Evolutionary conservation across 148 eudicot species (phyloP).

Genomic region (Talinum fruticosum): DNA sequence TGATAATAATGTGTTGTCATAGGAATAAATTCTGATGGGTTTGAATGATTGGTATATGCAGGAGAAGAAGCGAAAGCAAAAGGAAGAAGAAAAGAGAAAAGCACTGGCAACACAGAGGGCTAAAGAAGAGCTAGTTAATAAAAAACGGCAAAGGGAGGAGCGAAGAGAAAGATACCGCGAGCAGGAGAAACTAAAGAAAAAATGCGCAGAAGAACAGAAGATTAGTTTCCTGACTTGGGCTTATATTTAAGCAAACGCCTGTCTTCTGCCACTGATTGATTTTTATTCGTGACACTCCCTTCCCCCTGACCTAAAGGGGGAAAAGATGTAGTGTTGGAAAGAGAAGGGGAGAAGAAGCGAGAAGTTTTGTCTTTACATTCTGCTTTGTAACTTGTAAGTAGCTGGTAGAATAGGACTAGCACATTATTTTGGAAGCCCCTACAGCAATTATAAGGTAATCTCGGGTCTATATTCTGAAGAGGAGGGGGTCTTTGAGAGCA

Average conservation of each 20-base stretch:
- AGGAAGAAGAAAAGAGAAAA: constrained; percentile 62
- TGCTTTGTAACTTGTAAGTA: background rate
- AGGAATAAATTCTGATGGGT: background rate
- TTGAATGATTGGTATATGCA: constrained; percentile 24
- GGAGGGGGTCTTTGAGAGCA: no score
- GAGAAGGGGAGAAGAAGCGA: background rate
- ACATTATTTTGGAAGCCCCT: background rate
- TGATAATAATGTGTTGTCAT: no score
- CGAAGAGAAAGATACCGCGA: constrained; percentile 65
- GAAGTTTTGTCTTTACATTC: background rate
- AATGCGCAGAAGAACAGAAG: constrained; percentile 42
- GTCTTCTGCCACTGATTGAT: background rate
- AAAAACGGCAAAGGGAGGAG: constrained; percentile 76
- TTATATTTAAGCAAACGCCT: background rate
- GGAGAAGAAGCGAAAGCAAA: constrained; percentile 60
- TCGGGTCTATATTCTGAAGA: no score
- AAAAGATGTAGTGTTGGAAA: no score
- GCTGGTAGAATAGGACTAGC: background rate
- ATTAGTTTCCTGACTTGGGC: background rate
- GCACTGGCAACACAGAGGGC: constrained; percentile 42
- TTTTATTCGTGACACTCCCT: background rate
- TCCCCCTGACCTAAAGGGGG: background rate
- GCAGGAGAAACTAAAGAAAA: constrained; percentile 66
- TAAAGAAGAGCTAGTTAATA: constrained; percentile 59
- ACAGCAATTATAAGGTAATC: no score